phyloP scores from a whole-genome alignment of 257 asterid species.

The Primulina huaijiensis region DNA sequence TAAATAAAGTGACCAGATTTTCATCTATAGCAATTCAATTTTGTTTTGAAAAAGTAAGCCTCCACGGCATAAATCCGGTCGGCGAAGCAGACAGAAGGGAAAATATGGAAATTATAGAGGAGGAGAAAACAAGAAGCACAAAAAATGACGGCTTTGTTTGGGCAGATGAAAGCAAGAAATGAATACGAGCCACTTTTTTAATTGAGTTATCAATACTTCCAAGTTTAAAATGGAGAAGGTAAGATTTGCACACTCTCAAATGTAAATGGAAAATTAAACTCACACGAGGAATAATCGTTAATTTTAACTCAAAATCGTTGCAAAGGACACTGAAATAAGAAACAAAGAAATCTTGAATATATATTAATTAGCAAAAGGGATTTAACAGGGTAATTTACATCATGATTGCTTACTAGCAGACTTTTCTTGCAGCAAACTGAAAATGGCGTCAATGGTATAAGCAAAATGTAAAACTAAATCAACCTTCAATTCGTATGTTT shows the following conservation, averaged over 20 bases:
- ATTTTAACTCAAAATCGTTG: not conserved
- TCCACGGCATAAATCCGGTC: too few species aligned
- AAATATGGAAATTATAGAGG: constrained; percentile 26
- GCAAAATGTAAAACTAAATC: constrained; percentile 23
- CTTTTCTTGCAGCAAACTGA: constrained; percentile 33
- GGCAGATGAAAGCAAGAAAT: constrained; percentile 8
- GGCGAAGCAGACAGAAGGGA: constrained; percentile 21
- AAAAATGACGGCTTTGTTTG: constrained; percentile 22
- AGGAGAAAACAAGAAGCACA: constrained; percentile 29
- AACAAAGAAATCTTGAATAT: not conserved
- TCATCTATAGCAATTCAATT: too few species aligned
- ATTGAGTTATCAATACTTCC: constrained; percentile 16
- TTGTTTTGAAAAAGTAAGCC: too few species aligned
- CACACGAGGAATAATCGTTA: not conserved
- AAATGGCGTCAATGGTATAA: constrained; percentile 28
- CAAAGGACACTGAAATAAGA: constrained; percentile 6
- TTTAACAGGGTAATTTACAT: constrained; percentile 29
- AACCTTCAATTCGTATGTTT: constrained; percentile 23
- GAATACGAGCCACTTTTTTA: constrained; percentile 18
- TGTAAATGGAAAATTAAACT: not conserved
- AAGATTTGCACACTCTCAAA: not conserved
- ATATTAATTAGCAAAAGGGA: not conserved
- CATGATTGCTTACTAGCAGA: constrained; percentile 23
- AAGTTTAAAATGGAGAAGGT: not conserved
- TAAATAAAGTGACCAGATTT: too few species aligned